phyloP scores from a whole-genome alignment of 75 land plant species.

The Selaginella moellendorffii region DNA sequence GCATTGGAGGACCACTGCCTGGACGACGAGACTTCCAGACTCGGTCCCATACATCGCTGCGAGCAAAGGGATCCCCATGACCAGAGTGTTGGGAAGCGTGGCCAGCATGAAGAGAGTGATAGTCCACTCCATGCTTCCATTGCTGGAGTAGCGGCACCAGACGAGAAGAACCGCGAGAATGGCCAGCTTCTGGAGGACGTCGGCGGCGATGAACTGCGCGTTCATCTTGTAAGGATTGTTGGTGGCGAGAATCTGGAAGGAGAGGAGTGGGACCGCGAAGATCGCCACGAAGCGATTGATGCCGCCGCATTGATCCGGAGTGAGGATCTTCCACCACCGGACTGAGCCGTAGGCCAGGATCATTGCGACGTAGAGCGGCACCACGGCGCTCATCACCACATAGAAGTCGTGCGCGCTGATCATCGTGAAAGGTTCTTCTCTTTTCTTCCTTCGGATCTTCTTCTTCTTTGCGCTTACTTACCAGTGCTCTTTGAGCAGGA shows the following conservation, averaged over 20 bases:
- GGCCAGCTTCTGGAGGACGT: neutral
- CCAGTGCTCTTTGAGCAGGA: no score
- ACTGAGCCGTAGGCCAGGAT: slow-evolving; percentile 8
- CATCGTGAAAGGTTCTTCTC: slow-evolving; percentile 5
- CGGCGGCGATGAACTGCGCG: neutral
- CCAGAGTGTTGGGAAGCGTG: slow-evolving; percentile 2
- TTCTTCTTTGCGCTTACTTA: no score
- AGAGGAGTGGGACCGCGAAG: slow-evolving; percentile 1
- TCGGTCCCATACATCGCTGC: neutral
- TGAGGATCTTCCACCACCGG: slow-evolving; percentile 9
- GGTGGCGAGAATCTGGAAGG: slow-evolving; percentile 3
- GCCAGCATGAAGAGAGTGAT: slow-evolving; percentile 8
- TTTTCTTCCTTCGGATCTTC: no score
- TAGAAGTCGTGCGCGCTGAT: slow-evolving; percentile 2
- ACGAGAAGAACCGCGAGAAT: neutral
- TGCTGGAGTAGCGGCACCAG: neutral
- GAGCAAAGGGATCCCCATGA: slow-evolving; percentile 8
- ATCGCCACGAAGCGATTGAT: slow-evolving; percentile 8
- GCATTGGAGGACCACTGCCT: slow-evolving; percentile 3
- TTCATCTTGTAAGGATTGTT: neutral
- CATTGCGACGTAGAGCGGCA: slow-evolving; percentile 4
- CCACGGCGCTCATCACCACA: slow-evolving; percentile 5
- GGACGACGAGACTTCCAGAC: neutral
- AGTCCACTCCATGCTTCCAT: slow-evolving; percentile 8
- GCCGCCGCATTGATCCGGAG: slow-evolving; percentile 3